A percentile compares a stretch with the other conserved stretches of the same genome.
Conservation (phyloP, 164 flowering plant species). For the Berberis vulgaris region DNA sequence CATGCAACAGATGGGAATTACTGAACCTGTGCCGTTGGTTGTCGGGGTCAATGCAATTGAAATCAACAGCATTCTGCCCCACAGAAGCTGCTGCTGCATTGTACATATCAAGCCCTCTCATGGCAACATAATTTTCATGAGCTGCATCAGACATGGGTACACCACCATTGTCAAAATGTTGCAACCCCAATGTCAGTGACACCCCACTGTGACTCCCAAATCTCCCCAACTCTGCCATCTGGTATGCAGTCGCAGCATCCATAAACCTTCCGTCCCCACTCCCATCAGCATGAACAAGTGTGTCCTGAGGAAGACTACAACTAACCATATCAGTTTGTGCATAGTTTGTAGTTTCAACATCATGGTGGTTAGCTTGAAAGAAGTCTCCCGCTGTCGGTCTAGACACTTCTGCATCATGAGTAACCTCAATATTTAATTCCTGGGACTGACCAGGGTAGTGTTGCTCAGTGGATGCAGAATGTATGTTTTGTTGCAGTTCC, state of each 20-base stretch:
- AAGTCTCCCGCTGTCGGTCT: conserved; percentile 16
- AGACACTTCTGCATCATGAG: conserved; percentile 36
- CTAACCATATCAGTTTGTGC: conserved; percentile 23
- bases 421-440: conserved; percentile 30
- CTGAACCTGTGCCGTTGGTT: conserved; percentile 46
- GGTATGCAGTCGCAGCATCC: conserved; percentile 23
- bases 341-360: conserved; percentile 27
- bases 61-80: conserved; percentile 32
- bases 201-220: conserved; percentile 47
- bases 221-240: conserved; percentile 60
- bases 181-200: conserved; percentile 80
- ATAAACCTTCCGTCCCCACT: not conserved
- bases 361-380: conserved; percentile 18
- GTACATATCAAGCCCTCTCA: conserved; percentile 51
- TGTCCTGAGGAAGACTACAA: conserved; percentile 33
- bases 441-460: conserved; percentile 15
- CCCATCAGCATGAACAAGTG: conserved; percentile 18
- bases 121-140: conserved; percentile 32
- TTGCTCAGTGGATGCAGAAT: conserved; percentile 19
- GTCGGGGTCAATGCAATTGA: conserved; percentile 45
- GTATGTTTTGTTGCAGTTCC: conserved; percentile 33
- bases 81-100: conserved; percentile 31
- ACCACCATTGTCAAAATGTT: conserved; percentile 45
- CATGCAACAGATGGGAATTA: conserved; percentile 59
- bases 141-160: conserved; percentile 25